A percentile compares a stretch with the other conserved stretches of the same genome.
These are phyloP conservation scores for Adansonia madagascariensis DNA, from an alignment of 441 rosid species.

Conservation along the genomic window DNA sequence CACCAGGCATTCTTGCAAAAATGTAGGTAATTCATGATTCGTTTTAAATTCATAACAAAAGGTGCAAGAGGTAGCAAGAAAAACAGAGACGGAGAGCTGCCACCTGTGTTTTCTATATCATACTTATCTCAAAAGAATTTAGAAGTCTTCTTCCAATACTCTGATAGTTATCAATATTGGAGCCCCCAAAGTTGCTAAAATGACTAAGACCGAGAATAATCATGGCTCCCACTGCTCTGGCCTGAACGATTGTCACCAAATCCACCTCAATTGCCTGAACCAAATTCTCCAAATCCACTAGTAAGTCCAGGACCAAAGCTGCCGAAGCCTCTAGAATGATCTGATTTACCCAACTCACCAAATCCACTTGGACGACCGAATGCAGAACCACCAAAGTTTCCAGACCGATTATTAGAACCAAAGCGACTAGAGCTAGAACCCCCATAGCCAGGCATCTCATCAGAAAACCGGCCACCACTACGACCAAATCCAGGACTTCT, in stretches of 20 bases:
- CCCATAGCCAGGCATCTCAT: conserved; percentile 37
- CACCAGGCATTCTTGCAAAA: background rate
- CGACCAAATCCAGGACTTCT: conserved; percentile 49
- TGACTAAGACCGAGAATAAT: background rate
- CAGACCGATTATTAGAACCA: conserved; percentile 35
- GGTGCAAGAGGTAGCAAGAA: background rate
- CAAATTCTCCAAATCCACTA: conserved; percentile 42
- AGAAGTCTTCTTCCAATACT: background rate
- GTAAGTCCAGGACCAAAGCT: conserved; percentile 43
- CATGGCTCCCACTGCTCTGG: background rate
- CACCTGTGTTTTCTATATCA: background rate
- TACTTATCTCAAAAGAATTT: conserved; percentile 6
- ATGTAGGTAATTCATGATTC: background rate
- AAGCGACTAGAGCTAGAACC: conserved; percentile 41
- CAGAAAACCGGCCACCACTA: conserved; percentile 41
- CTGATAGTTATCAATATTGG: background rate
- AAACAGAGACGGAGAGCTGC: background rate
- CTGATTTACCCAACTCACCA: conserved; percentile 44
- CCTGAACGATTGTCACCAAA: conserved; percentile 35
- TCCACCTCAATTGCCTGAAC: conserved; percentile 24
- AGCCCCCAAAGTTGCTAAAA: background rate
- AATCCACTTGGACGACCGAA: conserved; percentile 26
- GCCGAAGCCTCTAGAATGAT: conserved; percentile 51
- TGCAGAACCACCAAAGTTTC: conserved; percentile 41
- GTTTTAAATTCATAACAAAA: background rate